Evolutionary conservation across 306 rosid species (phyloP), one percentile per base, ranked within the genome.

Genomic region (Citrullus colocynthis): DNA sequence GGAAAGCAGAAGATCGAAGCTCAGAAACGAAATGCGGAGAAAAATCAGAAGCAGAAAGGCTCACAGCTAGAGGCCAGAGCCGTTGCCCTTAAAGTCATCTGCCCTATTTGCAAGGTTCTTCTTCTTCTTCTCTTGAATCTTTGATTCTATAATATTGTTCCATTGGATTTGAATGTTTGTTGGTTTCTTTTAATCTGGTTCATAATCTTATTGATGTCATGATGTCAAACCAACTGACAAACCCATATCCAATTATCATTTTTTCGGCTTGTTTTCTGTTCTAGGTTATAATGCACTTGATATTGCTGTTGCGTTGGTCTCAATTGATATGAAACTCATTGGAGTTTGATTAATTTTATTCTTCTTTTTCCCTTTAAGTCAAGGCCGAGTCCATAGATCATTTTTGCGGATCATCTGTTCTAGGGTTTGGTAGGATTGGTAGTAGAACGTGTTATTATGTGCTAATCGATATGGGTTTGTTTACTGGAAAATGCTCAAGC

Each of bases 1-100:
- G 97, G 98, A 62, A 94, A 94, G 87, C 98, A 94, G 88, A 94
- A 94, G 88, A 90, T 94, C 88, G 98, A 94, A 86, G 96, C 98
- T 36, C 98, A 94, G 89, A 89, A 30, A 61, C 83, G 84, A 78
- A 94, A 88, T 86, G 91, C 96, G 13, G 97, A 91, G 86, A 91
- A 4, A 88, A 91, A 91, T 87, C 96, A 89, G 87, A 94, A 87
- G 86, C 0, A 65, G 1, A 94, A 94, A 72, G 97, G 97, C 1
- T 91, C 98, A 67, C 98, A 94, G 87, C 15, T 94, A 14, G 97
- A 91, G 74, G 97, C 97, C 81, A 89, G 97, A 88, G 94, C 94
- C 51, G 91, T 83, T 66, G 98, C 94, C 61, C 97, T 94, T 69
- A 91, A 91, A 85, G 78, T 87, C 77, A 85, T 49, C 56, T 94